Conservation (phyloP, 805 yeast species). For the Millerozyma acaciae region DNA sequence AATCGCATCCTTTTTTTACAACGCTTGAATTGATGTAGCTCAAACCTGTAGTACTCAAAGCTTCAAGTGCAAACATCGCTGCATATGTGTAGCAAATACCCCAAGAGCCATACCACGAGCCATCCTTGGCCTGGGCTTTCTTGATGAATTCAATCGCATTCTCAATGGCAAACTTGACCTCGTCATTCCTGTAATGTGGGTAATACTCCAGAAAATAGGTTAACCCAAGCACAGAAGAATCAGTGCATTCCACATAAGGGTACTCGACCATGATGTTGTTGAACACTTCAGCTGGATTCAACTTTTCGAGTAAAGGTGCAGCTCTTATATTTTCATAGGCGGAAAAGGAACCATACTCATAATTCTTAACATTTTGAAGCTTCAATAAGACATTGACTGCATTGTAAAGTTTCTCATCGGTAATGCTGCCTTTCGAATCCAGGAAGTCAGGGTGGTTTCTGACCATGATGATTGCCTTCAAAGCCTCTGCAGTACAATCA, state of each 20-base stretch:
- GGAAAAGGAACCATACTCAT: conserved; percentile 88
- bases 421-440: conserved; percentile 49
- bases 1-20: conserved; percentile 81
- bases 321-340: conserved; percentile 87
- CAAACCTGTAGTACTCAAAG: conserved; percentile 66
- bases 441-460: conserved; percentile 54
- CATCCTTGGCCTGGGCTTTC: conserved; percentile 67
- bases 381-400: conserved; percentile 74
- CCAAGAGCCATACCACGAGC: conserved; percentile 99
- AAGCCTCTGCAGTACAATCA: conserved; percentile 95
- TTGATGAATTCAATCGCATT: conserved; percentile 73
- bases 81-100: conserved; percentile 96
- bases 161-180: conserved; percentile 64
- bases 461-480: conserved; percentile 92
- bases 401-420: conserved; percentile 50
- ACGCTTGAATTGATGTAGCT: conserved; percentile 56
- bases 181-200: conserved; percentile 59
- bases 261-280: conserved; percentile 98
- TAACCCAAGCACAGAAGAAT: conserved; percentile 87
- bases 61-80: conserved; percentile 96
- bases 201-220: conserved; percentile 68
- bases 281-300: conserved; percentile 97
- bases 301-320: conserved; percentile 64
- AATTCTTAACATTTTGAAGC: conserved; percentile 74
- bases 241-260: conserved; percentile 98